Evolutionary conservation across 768 basidiomycete species (phyloP).

Genomic region (Kwoniella bestiolae): DNA sequence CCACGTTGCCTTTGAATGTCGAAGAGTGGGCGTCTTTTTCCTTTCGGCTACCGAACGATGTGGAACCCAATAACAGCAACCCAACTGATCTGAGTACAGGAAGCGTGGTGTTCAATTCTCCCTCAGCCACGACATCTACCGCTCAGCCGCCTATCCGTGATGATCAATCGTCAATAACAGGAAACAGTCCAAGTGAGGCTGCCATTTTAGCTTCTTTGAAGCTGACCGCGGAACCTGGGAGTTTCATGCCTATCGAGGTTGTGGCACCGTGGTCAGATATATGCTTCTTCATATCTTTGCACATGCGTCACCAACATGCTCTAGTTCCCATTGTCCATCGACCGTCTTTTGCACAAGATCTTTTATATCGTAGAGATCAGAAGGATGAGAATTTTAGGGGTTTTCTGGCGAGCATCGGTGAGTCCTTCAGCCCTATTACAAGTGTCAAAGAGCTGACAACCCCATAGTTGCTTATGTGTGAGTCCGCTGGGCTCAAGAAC

Average conservation of each 20-base stretch:
- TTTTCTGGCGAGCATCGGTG: slow-evolving; percentile 3
- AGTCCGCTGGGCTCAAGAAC: not conserved
- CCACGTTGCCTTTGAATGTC: not conserved
- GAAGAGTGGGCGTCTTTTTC: not conserved
- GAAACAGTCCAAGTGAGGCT: not conserved
- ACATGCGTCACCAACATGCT: slow-evolving; percentile 9
- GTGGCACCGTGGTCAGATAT: not conserved
- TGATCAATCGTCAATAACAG: not conserved
- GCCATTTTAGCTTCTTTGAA: slow-evolving; percentile 1
- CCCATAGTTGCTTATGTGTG: slow-evolving; percentile 6
- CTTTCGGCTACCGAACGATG: not conserved
- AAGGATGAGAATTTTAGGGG: slow-evolving; percentile 6
- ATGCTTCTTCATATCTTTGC: slow-evolving; percentile 7
- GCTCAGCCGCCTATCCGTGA: too few relatives aligned
- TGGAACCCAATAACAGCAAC: not conserved
- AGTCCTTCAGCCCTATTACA: not conserved
- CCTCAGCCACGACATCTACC: not conserved
- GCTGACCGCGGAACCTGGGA: not conserved
- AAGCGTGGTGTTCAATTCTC: not conserved
- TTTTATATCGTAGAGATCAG: slow-evolving; percentile 6
- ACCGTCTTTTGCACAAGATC: not conserved
- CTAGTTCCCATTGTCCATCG: slow-evolving; percentile 3
- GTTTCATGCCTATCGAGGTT: not conserved
- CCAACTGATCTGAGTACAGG: not conserved
- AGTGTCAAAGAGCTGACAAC: not conserved